A percentile compares a stretch with the other conserved stretches of the same genome.
phyloP scores from a whole-genome alignment of 208 protist genomes.

The Chromosphaera perkinsii region DNA sequence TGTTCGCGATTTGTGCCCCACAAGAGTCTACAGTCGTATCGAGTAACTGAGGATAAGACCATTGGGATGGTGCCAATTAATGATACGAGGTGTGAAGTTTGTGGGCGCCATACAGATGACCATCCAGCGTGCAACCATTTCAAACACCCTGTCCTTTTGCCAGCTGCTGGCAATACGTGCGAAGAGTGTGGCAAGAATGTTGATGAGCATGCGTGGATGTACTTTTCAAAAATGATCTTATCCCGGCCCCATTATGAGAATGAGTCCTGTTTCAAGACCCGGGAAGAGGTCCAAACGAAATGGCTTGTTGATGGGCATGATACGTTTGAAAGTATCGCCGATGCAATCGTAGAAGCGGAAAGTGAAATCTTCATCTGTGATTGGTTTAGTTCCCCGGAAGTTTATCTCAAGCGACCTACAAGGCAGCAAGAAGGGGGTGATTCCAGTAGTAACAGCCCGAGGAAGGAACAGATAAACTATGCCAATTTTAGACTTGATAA shows the following conservation, averaged over 20 bases:
- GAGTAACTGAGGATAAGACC: too few relatives aligned
- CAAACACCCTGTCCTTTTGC: too few relatives aligned
- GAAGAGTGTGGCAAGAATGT: slow-evolving; percentile 17
- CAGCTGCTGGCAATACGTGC: not conserved
- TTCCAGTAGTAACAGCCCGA: not conserved
- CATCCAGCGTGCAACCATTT: slow-evolving; percentile 3
- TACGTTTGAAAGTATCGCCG: slow-evolving; percentile 10
- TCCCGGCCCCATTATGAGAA: not conserved
- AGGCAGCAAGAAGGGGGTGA: not conserved
- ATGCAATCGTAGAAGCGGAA: not conserved
- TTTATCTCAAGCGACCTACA: slow-evolving; percentile 1
- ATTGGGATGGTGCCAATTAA: too few relatives aligned
- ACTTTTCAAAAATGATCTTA: not conserved
- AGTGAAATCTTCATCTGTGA: slow-evolving; percentile 24
- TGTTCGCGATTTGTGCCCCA: not conserved
- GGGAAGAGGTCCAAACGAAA: not conserved
- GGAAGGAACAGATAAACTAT: not conserved
- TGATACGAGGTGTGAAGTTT: not conserved
- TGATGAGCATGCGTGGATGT: not conserved
- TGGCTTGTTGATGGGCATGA: slow-evolving; percentile 28
- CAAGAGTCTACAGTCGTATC: not conserved
- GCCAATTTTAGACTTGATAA: not conserved
- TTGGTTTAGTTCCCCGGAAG: not conserved
- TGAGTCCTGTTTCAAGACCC: not conserved
- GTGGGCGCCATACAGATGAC: slow-evolving; percentile 9